These are phyloP conservation scores for Phytophthora rubi DNA, from an alignment of 352 stramenopile species.

Conservation along the genomic window DNA sequence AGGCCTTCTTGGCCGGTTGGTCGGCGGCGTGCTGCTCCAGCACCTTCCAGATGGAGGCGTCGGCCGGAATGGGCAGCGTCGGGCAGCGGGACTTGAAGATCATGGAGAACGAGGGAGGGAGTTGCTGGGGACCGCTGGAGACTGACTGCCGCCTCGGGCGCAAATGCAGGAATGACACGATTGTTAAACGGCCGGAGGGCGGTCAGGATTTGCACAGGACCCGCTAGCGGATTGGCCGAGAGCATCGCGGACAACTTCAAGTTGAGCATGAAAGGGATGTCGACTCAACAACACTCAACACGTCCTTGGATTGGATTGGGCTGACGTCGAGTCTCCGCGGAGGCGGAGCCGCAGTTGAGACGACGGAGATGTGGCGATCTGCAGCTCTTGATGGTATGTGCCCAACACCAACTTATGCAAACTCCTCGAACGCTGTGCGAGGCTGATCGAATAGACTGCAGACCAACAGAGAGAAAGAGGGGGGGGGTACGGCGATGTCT, in stretches of 20 bases:
- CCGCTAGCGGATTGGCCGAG: conserved; percentile 19
- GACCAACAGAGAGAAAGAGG: no score
- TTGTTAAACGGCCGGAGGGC: conserved; percentile 24
- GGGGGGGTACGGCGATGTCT: no score
- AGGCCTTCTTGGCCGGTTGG: conserved; percentile 36
- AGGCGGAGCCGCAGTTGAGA: background rate
- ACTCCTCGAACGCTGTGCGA: no score
- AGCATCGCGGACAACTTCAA: conserved; percentile 25
- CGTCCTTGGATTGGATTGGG: background rate
- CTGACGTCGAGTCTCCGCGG: conserved; percentile 2
- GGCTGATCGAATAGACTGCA: no score
- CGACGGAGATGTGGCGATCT: background rate
- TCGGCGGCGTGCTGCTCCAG: conserved; percentile 43
- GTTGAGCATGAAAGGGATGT: conserved; percentile 19
- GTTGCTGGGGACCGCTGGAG: background rate
- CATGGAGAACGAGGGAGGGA: conserved; percentile 18
- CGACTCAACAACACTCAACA: conserved; percentile 17
- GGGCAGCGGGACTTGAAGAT: conserved; percentile 50
- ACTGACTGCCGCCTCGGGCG: conserved; percentile 7
- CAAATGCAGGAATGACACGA: conserved; percentile 37
- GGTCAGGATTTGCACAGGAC: conserved; percentile 14
- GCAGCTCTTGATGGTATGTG: no score
- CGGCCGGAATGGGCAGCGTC: conserved; percentile 36
- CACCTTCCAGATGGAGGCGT: conserved; percentile 50
- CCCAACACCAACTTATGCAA: no score